Percentiles rank a stretch among this genome's conserved stretches.
phyloP scores from a whole-genome alignment of 2,329 filamentous ascomycete species.

The Cordyceps tenuipes region DNA sequence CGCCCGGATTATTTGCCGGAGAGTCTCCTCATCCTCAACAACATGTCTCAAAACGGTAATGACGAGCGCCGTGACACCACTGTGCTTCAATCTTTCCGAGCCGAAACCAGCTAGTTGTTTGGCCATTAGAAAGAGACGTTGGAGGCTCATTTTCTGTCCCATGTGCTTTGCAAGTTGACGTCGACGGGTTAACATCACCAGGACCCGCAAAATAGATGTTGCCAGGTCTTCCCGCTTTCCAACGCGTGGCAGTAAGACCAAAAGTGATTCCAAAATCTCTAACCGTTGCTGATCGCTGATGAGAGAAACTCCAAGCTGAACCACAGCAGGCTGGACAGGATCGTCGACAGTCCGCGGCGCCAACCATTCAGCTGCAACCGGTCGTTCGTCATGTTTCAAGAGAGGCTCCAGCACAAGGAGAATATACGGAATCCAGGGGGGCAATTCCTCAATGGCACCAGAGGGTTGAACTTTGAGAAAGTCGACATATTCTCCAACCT shows the following conservation, averaged over 20 bases:
- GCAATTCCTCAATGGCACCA: constrained; percentile 65
- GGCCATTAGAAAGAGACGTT: constrained; percentile 87
- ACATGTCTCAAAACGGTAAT: constrained; percentile 87
- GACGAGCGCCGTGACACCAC: constrained; percentile 51
- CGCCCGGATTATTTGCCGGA: constrained; percentile 84
- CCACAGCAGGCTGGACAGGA: constrained; percentile 42
- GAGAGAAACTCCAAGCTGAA: constrained; percentile 52
- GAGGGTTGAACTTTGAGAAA: constrained; percentile 68
- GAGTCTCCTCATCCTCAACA: constrained; percentile 83
- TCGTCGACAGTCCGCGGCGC: constrained; percentile 43
- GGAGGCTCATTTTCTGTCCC: constrained; percentile 81
- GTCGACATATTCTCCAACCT: constrained; percentile 63
- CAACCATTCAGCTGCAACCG: constrained; percentile 65
- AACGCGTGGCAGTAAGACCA: constrained; percentile 76
- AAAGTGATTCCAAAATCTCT: constrained; percentile 65
- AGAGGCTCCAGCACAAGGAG: constrained; percentile 84
- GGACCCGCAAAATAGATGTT: constrained; percentile 69
- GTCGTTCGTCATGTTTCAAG: constrained; percentile 81
- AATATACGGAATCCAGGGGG: constrained; percentile 87
- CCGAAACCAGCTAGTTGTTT: constrained; percentile 80
- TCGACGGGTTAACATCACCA: constrained; percentile 80
- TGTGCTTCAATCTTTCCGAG: constrained; percentile 59
- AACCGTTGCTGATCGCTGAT: constrained; percentile 54
- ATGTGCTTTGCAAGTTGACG: constrained; percentile 66
- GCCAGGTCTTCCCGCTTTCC: constrained; percentile 82